A percentile compares a stretch with the other conserved stretches of the same genome.
Evolutionary conservation across 805 yeast species (phyloP).

Genomic region (Ogataea polymorpha): DNA sequence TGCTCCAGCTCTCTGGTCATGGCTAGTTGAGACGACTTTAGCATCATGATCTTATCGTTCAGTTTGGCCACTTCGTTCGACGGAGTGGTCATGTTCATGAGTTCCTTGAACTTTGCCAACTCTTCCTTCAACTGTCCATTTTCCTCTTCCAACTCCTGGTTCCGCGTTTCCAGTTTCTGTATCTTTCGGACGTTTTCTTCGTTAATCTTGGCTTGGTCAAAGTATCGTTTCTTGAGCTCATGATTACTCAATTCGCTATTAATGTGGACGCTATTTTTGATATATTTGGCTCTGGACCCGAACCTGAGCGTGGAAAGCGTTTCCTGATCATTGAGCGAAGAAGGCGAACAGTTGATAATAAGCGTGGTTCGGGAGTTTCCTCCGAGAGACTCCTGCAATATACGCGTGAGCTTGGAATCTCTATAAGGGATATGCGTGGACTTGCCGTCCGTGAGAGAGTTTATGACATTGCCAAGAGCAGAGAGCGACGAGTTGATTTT

Average conservation of each 20-base stretch:
- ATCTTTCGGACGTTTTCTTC: constrained; percentile 21
- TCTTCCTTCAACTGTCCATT: constrained; percentile 39
- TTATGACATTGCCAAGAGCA: constrained; percentile 76
- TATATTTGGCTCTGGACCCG: constrained; percentile 68
- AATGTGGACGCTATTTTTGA: constrained; percentile 61
- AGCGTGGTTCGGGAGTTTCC: constrained; percentile 79
- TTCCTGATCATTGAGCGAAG: constrained; percentile 52
- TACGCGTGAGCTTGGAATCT: constrained; percentile 75
- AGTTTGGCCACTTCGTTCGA: constrained; percentile 23
- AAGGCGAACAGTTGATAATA: constrained; percentile 71
- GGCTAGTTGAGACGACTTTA: constrained; percentile 20
- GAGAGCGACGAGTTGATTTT: constrained; percentile 78
- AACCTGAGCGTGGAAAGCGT: constrained; percentile 72
- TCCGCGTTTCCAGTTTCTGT: constrained; percentile 25
- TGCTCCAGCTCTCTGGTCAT: constrained; percentile 24
- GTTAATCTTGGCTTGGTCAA: constrained; percentile 22
- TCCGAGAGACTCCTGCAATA: constrained; percentile 75
- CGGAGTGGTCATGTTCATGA: constrained; percentile 11
- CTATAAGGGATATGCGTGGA: constrained; percentile 69
- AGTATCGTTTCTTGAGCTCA: constrained; percentile 23
- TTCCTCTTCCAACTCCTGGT: constrained; percentile 38
- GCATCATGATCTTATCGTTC: constrained; percentile 22
- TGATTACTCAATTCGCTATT: constrained; percentile 37
- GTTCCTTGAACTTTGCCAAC: constrained; percentile 24
- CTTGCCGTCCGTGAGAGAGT: constrained; percentile 68